Evolutionary conservation across 2,329 filamentous ascomycete species (phyloP).

Genomic region (Monilinia polystroma): DNA sequence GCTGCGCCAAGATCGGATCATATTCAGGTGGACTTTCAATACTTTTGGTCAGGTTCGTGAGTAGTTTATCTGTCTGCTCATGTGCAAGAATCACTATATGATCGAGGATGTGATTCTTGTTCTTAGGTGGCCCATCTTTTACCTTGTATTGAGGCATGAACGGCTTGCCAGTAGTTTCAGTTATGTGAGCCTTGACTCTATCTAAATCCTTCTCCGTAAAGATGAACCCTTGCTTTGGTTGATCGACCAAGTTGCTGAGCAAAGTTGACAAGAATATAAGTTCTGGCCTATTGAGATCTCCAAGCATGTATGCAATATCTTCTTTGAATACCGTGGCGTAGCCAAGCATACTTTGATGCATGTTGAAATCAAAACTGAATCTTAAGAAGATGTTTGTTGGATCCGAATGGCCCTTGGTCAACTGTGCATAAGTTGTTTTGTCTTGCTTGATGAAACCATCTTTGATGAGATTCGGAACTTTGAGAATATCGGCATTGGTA

Average conservation of each 20-base stretch:
- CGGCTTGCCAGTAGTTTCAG: not conserved
- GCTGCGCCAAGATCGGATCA: conserved; percentile 33
- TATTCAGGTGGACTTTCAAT: conserved; percentile 26
- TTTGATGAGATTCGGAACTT: conserved; percentile 46
- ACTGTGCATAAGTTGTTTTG: conserved; percentile 41
- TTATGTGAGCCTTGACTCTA: conserved; percentile 12
- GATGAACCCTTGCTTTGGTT: conserved; percentile 53
- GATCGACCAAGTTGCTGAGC: conserved; percentile 56
- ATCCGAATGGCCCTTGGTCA: conserved; percentile 25
- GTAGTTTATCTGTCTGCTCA: conserved; percentile 40
- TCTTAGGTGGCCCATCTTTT: not conserved
- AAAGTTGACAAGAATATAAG: conserved; percentile 53
- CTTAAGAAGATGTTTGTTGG: conserved; percentile 48
- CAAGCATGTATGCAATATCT: conserved; percentile 57
- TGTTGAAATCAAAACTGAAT: conserved; percentile 57
- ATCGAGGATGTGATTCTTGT: conserved; percentile 58
- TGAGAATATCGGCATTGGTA: conserved; percentile 54
- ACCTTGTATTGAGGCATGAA: not conserved
- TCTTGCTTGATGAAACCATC: conserved; percentile 53
- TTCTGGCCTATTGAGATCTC: conserved; percentile 47
- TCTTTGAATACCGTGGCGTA: conserved; percentile 65
- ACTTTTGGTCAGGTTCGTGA: conserved; percentile 34
- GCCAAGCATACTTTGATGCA: conserved; percentile 58
- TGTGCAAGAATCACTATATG: conserved; percentile 59
- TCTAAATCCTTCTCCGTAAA: conserved; percentile 49